These are phyloP conservation scores for Aureobasidium sp. DNA, from an alignment of 2,329 filamentous ascomycete genomes.

Conservation along the genomic window DNA sequence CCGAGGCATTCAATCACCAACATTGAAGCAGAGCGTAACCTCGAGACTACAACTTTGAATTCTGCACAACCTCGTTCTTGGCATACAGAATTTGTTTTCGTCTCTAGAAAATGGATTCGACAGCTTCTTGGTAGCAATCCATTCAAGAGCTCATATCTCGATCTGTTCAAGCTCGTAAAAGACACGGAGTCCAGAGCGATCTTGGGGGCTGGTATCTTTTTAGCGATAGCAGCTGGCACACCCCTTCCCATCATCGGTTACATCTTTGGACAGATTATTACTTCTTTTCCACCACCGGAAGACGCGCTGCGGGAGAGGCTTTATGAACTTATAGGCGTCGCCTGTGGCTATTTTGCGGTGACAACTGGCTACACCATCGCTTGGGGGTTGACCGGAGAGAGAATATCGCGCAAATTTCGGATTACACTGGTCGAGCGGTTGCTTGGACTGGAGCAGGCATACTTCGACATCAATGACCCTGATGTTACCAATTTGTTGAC, in stretches of 20 bases:
- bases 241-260: conserved; percentile 38
- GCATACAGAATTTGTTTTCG: conserved; percentile 26
- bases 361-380: conserved; percentile 45
- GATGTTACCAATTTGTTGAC: conserved; percentile 43
- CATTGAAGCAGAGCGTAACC: conserved; percentile 23
- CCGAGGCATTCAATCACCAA: conserved; percentile 13
- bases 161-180: conserved; percentile 41
- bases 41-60: conserved; percentile 31
- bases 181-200: conserved; percentile 34
- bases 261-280: conserved; percentile 45
- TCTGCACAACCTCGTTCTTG: conserved; percentile 30
- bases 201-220: conserved; percentile 30
- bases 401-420: conserved; percentile 42
- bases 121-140: conserved; percentile 38
- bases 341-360: conserved; percentile 43
- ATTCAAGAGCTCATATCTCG: conserved; percentile 44
- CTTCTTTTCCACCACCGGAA: conserved; percentile 43
- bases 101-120: conserved; percentile 30
- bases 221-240: conserved; percentile 34
- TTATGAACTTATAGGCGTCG: conserved; percentile 39
- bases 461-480: conserved; percentile 45
- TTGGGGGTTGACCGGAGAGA: conserved; percentile 46
- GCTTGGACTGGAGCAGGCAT: conserved; percentile 46
- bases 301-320: conserved; percentile 37
- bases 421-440: conserved; percentile 42